Evolutionary conservation across 139 green algal genomes (phyloP), one percentile per base, ranked within the genome.

Genomic region (Picochlorum costavermella): DNA sequence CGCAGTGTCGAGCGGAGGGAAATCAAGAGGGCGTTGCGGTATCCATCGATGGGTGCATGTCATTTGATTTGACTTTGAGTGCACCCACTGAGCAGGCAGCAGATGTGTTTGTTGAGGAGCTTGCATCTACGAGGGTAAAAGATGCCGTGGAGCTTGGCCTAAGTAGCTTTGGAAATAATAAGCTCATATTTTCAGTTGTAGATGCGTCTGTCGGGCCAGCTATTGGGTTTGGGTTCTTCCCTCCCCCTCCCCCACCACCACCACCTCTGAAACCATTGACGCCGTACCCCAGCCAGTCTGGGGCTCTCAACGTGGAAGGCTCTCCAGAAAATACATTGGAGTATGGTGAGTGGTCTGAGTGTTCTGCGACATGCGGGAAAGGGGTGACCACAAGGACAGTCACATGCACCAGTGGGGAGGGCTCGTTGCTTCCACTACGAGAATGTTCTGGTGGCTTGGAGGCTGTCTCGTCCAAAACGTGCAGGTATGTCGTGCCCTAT

Each of bases 161-260:
- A 16, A 30, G 33, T 20, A 29, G n/a, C 30, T 75, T 63, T 46
- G 56, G 51, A 2, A 62, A 44, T 2, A 25, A 20, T n/a, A 17
- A 14, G 3, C 40, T 69, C 6, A 29, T 50, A 33, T 62, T 75
- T 28, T 17, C 56, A 6, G 3, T 75, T n/a, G 61, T 50, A 25
- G 36, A 64, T 31, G 44, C 63, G 8, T 46, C 28, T 61, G 33
- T 14, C 43, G 9, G 6, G 33, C 28, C 37, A 11, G 56, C 65
- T 1, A 56, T 75, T 3, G 69, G 69, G 17, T 75, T 71, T 71
- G 69, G 69, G 14, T 67, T 33, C 44, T 75, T 75, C 45, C 69
- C 63, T 30, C 69, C 69, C 6, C 69, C 69, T 12, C 66, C 63
- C 48, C 64, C 63, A 12, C 60, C 60, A 37, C 29, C 31, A 20